Evolutionary conservation across 192 early-diverging fungal species (phyloP).

Genomic region (Coemansia sp.): DNA sequence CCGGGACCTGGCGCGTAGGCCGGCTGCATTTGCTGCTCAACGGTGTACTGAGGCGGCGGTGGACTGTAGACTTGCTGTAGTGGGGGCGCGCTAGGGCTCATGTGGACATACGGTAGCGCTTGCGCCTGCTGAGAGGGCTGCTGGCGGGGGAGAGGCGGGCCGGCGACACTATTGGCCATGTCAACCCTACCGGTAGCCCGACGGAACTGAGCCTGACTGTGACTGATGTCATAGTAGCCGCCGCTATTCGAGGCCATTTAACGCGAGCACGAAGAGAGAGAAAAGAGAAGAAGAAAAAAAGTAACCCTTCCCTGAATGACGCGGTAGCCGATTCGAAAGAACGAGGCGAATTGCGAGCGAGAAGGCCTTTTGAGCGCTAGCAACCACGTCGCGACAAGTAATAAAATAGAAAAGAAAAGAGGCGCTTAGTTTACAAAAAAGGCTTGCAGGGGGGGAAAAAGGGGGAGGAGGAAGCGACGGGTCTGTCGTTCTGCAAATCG

Average conservation of each 20-base stretch:
- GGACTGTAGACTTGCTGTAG: not conserved
- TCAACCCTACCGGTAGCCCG: slow-evolving; percentile 36
- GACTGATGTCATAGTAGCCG: slow-evolving; percentile 28
- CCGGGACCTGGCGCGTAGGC: slow-evolving; percentile 4
- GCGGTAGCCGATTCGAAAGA: not conserved
- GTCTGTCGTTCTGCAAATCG: not conserved
- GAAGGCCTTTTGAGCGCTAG: no score
- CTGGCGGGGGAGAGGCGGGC: slow-evolving; percentile 10
- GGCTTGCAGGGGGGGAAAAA: not conserved
- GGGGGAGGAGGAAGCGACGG: slow-evolving; percentile 1
- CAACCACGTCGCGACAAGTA: no score
- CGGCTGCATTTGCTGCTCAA: slow-evolving; percentile 13
- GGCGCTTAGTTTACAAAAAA: not conserved
- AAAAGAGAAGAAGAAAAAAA: not conserved
- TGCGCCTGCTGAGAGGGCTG: slow-evolving; percentile 20
- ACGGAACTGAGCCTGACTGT: slow-evolving; percentile 26
- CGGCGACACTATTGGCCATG: slow-evolving; percentile 6
- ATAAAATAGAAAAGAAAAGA: slow-evolving; percentile 7
- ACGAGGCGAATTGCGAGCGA: not conserved
- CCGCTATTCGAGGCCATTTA: slow-evolving; percentile 21
- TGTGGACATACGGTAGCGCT: slow-evolving; percentile 10
- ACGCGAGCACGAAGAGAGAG: not conserved
- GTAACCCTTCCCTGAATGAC: not conserved
- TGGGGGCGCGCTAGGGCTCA: not conserved
- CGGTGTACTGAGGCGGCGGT: slow-evolving; percentile 1